A percentile compares a stretch with the other conserved stretches of the same genome.
Evolutionary conservation across 495 filamentous ascomycete species (phyloP).

Genomic region (Tuber brumale): DNA sequence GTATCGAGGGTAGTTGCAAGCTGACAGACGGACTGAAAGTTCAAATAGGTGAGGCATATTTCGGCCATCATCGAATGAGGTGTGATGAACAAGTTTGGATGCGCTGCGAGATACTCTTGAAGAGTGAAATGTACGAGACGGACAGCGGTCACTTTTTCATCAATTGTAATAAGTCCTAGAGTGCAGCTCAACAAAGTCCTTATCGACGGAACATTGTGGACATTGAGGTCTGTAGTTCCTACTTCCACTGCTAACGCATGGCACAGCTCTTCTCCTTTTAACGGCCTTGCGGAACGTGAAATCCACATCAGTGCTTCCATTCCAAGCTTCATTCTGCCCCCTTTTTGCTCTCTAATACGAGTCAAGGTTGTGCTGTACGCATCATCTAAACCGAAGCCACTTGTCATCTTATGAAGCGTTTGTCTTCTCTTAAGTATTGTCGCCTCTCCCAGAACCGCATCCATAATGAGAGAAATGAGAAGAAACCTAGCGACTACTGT

Average conservation of each 20-base stretch:
- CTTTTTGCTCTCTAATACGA: neutral
- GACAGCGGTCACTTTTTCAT: neutral
- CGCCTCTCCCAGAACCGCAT: neutral
- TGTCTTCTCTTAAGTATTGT: neutral
- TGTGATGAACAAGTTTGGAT: neutral
- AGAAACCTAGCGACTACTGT: neutral
- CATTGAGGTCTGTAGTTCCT: neutral
- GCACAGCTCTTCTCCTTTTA: neutral
- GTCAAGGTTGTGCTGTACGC: neutral
- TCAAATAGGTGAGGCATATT: neutral
- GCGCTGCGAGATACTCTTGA: neutral
- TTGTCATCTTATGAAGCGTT: neutral
- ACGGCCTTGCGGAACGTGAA: neutral
- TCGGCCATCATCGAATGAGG: neutral
- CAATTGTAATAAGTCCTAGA: neutral
- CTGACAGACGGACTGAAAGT: neutral
- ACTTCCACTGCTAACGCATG: neutral
- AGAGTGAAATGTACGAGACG: neutral
- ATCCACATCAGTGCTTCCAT: neutral
- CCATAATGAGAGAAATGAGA: neutral
- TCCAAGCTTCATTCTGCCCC: neutral
- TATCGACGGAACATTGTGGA: neutral
- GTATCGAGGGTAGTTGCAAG: neutral
- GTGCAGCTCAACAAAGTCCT: neutral
- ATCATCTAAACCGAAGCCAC: neutral